phyloP scores from a whole-genome alignment of 768 basidiomycete genomes.

The Agrocybe pediades region DNA sequence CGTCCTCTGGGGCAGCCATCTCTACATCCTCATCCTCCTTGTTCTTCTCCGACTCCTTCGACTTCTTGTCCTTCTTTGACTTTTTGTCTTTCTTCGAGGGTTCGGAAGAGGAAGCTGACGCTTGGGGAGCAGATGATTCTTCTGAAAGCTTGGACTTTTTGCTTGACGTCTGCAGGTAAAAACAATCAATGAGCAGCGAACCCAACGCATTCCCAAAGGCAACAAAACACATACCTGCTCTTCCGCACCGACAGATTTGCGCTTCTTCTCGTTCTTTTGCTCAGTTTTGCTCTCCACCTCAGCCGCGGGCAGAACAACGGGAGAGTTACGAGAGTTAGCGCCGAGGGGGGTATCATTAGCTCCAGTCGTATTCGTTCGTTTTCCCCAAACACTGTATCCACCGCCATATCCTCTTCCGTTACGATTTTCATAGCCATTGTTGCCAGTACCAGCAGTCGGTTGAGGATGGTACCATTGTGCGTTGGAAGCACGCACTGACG shows the following conservation, averaged over 20 bases:
- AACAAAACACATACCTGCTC: slow-evolving; percentile 25
- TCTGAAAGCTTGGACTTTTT: slow-evolving; percentile 33
- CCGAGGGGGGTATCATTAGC: slow-evolving; percentile 77
- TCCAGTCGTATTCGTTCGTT: slow-evolving; percentile 45
- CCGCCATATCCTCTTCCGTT: slow-evolving; percentile 19
- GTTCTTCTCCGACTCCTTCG: slow-evolving; percentile 21
- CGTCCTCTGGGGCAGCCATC: neutral
- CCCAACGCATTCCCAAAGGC: no score
- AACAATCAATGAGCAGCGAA: neutral
- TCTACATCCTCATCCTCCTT: slow-evolving; percentile 22
- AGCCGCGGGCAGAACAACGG: slow-evolving; percentile 8
- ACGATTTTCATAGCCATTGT: slow-evolving; percentile 6
- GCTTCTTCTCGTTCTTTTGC: slow-evolving; percentile 34
- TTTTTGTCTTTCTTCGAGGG: neutral
- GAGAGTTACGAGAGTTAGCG: slow-evolving; percentile 42
- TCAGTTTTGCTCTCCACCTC: slow-evolving; percentile 3
- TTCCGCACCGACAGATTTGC: slow-evolving; percentile 28
- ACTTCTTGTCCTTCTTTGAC: slow-evolving; percentile 13
- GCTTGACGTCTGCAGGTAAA: slow-evolving; percentile 11
- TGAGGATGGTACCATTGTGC: slow-evolving; percentile 18
- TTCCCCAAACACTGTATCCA: slow-evolving; percentile 36
- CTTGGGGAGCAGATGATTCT: slow-evolving; percentile 2
- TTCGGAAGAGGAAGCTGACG: neutral
- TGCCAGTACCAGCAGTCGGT: slow-evolving; percentile 20
- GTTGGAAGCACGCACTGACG: slow-evolving; percentile 10